Evolutionary conservation across 192 early-diverging fungal genomes (phyloP).

Genomic region (Haplosporangium gracile): DNA sequence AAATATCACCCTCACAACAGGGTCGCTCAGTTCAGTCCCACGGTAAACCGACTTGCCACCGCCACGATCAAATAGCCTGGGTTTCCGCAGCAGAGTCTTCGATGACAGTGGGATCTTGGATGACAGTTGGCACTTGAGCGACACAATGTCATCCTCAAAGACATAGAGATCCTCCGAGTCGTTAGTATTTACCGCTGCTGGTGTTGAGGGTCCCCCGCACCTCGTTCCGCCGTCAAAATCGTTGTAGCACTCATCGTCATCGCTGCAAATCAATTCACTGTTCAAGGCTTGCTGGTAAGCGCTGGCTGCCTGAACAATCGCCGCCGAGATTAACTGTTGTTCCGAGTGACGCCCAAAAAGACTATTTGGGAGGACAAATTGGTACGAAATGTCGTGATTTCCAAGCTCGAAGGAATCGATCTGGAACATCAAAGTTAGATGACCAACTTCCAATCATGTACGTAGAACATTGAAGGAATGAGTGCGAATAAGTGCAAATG

Average conservation of each 20-base stretch:
- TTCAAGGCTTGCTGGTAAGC: conserved; percentile 37
- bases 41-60: conserved; percentile 26
- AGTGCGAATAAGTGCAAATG: background rate
- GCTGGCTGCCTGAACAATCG: conserved; percentile 41
- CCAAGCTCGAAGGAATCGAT: conserved; percentile 46
- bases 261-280: background rate
- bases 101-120: conserved; percentile 48
- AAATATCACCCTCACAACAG: conserved; percentile 47
- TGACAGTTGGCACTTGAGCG: conserved; percentile 25
- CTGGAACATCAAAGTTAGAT: background rate
- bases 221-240: background rate
- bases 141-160: conserved; percentile 49
- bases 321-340: conserved; percentile 45
- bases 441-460: background rate
- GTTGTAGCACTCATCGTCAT: background rate
- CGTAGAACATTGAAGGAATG: background rate
- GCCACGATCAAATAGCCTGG: conserved; percentile 35
- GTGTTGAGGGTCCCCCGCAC: background rate
- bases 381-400: conserved; percentile 37
- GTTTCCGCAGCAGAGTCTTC: conserved; percentile 30
- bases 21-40: conserved; percentile 26
- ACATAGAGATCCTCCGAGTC: conserved; percentile 19
- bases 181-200: background rate
- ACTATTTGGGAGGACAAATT: conserved; percentile 36
- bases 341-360: conserved; percentile 39